Conservation (phyloP, 1,284 basidiomycete species). For the Tilletia setariae region DNA sequence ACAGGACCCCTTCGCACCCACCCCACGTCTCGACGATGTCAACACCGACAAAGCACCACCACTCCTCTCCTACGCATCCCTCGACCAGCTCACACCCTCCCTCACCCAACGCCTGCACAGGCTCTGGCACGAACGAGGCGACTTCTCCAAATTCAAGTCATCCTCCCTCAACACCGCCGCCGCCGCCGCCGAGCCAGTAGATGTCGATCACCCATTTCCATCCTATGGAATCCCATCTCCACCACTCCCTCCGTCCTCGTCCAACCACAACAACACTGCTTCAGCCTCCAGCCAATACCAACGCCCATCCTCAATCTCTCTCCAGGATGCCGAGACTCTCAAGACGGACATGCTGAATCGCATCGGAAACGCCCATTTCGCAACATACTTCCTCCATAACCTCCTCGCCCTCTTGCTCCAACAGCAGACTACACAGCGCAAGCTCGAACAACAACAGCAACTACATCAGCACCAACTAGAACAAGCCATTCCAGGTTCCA, state of each 20-base stretch:
- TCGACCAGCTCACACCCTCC: not conserved
- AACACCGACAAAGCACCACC: not conserved
- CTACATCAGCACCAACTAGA: not conserved
- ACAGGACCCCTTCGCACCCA: constrained; percentile 30
- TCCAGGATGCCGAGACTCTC: not conserved
- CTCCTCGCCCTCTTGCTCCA: constrained; percentile 15
- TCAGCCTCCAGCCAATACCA: not conserved
- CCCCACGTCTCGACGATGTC: constrained; percentile 2
- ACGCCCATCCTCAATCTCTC: not conserved
- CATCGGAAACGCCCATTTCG: constrained; percentile 13
- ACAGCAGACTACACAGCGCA: not conserved
- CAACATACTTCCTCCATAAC: constrained; percentile 16
- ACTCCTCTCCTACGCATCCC: not conserved
- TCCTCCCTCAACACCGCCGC: not conserved
- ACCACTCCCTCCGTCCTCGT: not conserved
- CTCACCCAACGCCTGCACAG: constrained; percentile 3
- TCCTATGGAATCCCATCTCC: constrained; percentile 6
- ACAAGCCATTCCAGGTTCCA: not conserved
- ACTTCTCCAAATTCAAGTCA: constrained; percentile 11
- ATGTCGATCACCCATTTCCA: not conserved
- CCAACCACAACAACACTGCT: not conserved
- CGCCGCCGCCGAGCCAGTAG: not conserved
- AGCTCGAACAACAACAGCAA: not conserved
- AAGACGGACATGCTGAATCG: constrained; percentile 1
- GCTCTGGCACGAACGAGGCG: constrained; percentile 12